Conservation (phyloP, 768 basidiomycete genomes). For the Scleroderma citrinum region DNA sequence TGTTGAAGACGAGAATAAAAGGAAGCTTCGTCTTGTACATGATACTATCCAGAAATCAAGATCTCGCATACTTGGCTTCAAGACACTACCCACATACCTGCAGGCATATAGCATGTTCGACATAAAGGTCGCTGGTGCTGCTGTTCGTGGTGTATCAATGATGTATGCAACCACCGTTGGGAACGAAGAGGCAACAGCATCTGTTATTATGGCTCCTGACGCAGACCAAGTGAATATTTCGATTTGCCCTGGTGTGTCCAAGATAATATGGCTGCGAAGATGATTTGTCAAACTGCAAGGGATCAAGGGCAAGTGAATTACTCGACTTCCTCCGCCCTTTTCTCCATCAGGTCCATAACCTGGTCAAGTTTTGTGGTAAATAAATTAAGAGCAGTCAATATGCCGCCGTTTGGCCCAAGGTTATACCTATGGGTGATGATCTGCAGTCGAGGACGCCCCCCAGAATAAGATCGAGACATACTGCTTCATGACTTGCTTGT, state of each 20-base stretch:
- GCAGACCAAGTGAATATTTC: slow-evolving; percentile 99
- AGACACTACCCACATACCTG: slow-evolving; percentile 44
- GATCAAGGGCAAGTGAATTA: slow-evolving; percentile 34
- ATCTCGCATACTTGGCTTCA: neutral
- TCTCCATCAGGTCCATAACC: slow-evolving; percentile 87
- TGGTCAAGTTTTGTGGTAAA: slow-evolving; percentile 99
- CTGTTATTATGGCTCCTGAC: slow-evolving; percentile 97
- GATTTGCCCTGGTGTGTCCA: slow-evolving; percentile 98
- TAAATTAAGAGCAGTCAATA: slow-evolving; percentile 91
- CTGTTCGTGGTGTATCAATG: slow-evolving; percentile 93
- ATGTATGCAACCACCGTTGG: slow-evolving; percentile 96
- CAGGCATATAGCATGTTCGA: slow-evolving; percentile 99
- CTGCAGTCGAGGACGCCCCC: too few relatives aligned
- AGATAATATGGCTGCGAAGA: slow-evolving; percentile 71
- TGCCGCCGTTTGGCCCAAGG: slow-evolving; percentile 96
- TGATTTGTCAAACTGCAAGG: neutral
- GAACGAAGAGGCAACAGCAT: slow-evolving; percentile 87
- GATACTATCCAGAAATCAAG: slow-evolving; percentile 47
- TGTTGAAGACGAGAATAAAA: slow-evolving; percentile 98
- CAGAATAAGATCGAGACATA: slow-evolving; percentile 40
- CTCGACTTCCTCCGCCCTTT: slow-evolving; percentile 84
- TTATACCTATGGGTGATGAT: slow-evolving; percentile 66
- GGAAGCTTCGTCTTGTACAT: slow-evolving; percentile 97
- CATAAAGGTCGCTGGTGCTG: slow-evolving; percentile 97
- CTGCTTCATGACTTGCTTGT: slow-evolving; percentile 99